A percentile compares a stretch with the other conserved stretches of the same genome.
Conservation (phyloP, 2,329 filamentous ascomycete species). For the Fusarium azukiicola region DNA sequence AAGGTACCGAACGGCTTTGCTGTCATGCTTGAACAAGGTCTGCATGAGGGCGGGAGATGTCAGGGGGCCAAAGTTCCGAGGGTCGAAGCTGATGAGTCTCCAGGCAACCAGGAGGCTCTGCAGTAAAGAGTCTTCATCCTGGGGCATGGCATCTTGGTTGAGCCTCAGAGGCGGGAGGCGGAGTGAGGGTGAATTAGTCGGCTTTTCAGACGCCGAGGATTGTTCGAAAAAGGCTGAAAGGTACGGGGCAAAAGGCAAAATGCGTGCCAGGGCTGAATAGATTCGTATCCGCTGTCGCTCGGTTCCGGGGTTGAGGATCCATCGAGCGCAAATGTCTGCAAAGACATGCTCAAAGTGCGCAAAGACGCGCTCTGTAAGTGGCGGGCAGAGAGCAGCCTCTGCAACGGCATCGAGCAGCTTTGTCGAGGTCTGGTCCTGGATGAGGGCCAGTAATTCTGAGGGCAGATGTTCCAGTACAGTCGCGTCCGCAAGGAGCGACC, state of each 20-base stretch:
- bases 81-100: constrained; percentile 89
- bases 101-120: constrained; percentile 76
- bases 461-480: constrained; percentile 81
- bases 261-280: constrained; percentile 87
- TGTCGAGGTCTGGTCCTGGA: constrained; percentile 81
- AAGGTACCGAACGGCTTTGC: constrained; percentile 86
- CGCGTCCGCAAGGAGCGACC: constrained; percentile 77
- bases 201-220: constrained; percentile 36
- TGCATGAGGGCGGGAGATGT: constrained; percentile 85
- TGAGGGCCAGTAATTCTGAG: constrained; percentile 83
- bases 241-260: constrained; percentile 91
- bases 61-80: constrained; percentile 81
- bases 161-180: constrained; percentile 57
- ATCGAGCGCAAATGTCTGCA: constrained; percentile 91
- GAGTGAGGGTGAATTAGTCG: constrained; percentile 50
- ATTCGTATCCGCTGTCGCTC: constrained; percentile 66
- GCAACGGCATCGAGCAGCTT: constrained; percentile 87
- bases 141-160: constrained; percentile 53
- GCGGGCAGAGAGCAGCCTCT: constrained; percentile 83
- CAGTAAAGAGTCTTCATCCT: constrained; percentile 51
- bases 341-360: constrained; percentile 87
- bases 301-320: constrained; percentile 77
- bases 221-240: constrained; percentile 85
- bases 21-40: constrained; percentile 81
- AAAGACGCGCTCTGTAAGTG: constrained; percentile 87